phyloP scores from a whole-genome alignment of 2,329 filamentous ascomycete genomes.

The Cytospora paraplurivora region DNA sequence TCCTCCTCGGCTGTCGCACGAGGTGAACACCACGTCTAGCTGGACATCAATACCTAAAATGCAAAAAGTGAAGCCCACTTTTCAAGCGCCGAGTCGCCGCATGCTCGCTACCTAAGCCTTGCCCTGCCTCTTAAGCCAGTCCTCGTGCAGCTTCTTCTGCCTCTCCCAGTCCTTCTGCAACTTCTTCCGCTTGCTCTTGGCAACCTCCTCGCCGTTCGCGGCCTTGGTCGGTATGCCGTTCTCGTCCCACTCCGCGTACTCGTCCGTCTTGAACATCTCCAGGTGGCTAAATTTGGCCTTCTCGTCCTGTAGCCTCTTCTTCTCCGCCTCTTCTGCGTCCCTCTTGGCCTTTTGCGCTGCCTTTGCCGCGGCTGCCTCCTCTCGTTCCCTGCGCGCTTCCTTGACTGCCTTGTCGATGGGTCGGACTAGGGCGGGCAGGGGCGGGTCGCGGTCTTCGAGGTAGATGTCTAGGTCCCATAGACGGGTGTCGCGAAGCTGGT shows the following conservation, averaged over 20 bases:
- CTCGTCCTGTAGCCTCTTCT: slow-evolving; percentile 43
- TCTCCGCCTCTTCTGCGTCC: slow-evolving; percentile 43
- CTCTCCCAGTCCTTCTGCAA: slow-evolving; percentile 70
- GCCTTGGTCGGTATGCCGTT: slow-evolving; percentile 66
- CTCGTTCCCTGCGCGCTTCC: slow-evolving; percentile 56
- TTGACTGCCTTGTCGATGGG: slow-evolving; percentile 63
- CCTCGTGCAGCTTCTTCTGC: slow-evolving; percentile 69
- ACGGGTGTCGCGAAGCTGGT: slow-evolving; percentile 64
- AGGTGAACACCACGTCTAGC: background rate
- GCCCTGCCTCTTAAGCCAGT: slow-evolving; percentile 39
- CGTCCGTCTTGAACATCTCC: slow-evolving; percentile 43
- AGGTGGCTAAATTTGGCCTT: slow-evolving; percentile 36
- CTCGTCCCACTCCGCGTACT: slow-evolving; percentile 63
- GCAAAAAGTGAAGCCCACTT: background rate
- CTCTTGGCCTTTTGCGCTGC: slow-evolving; percentile 42
- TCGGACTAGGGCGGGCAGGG: slow-evolving; percentile 61
- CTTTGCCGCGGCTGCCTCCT: slow-evolving; percentile 53
- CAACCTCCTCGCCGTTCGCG: slow-evolving; percentile 63
- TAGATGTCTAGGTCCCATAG: slow-evolving; percentile 69
- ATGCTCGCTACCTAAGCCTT: slow-evolving; percentile 8
- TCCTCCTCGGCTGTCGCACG: background rate
- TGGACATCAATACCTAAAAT: background rate
- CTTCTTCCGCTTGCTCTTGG: slow-evolving; percentile 67
- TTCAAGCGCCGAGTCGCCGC: background rate
- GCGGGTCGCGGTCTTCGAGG: slow-evolving; percentile 64